phyloP scores from a whole-genome alignment of 148 eudicot species.

The Gaultheria prostrata region DNA sequence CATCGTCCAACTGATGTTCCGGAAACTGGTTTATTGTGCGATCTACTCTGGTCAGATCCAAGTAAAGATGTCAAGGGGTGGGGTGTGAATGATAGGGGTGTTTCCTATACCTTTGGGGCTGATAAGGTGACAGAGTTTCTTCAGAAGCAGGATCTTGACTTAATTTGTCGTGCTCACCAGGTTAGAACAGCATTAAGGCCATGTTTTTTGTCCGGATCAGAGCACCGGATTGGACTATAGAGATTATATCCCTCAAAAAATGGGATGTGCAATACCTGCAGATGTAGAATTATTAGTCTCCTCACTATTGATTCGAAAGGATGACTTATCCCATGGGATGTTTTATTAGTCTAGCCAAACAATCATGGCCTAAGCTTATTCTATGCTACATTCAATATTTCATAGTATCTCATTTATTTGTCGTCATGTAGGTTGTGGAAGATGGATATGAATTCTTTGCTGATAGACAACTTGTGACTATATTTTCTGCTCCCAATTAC shows the following conservation, averaged over 20 bases:
- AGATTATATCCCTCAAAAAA: neutral
- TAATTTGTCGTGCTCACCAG: conserved; percentile 51
- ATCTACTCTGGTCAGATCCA: conserved; percentile 54
- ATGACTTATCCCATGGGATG: neutral
- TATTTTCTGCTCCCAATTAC: conserved; percentile 56
- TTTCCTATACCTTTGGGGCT: conserved; percentile 47
- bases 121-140: conserved; percentile 47
- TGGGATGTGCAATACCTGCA: neutral
- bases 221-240: neutral
- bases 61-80: conserved; percentile 46
- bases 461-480: conserved; percentile 54
- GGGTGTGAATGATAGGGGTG: conserved; percentile 58
- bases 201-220: neutral
- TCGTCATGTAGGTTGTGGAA: conserved; percentile 42
- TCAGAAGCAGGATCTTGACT: conserved; percentile 44
- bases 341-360: neutral
- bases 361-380: conserved; percentile 8
- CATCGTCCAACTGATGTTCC: conserved; percentile 51
- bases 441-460: conserved; percentile 60
- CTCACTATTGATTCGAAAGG: neutral
- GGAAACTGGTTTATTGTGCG: conserved; percentile 41
- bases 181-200: conserved; percentile 16
- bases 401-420: neutral
- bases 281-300: neutral
- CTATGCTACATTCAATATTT: neutral